These are phyloP conservation scores for Saccharum hybrid DNA, from an alignment of 202 grass and related monocot species.

Conservation along the genomic window DNA sequence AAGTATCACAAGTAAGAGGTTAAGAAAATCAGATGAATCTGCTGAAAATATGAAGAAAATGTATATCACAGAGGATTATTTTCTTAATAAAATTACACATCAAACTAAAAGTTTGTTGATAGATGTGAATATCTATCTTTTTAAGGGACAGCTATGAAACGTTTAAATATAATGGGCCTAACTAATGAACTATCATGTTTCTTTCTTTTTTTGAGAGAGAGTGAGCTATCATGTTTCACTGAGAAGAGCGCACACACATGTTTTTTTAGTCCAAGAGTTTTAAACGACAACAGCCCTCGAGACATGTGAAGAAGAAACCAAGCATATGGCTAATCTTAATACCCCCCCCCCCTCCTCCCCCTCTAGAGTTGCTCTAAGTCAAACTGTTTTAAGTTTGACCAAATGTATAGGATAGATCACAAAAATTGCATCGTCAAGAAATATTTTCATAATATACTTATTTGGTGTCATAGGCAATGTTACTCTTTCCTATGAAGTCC, in stretches of 20 bases:
- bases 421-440: too few species aligned
- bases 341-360: too few species aligned
- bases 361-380: too few species aligned
- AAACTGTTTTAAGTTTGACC: too few species aligned
- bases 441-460: too few species aligned
- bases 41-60: not conserved
- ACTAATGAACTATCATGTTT: too few species aligned
- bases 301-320: not conserved
- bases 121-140: not conserved
- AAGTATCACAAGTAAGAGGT: constrained; percentile 15
- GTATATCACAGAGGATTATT: not conserved
- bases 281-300: not conserved
- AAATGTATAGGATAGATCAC: too few species aligned
- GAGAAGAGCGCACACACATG: not conserved
- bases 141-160: not conserved
- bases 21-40: constrained; percentile 21
- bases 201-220: too few species aligned
- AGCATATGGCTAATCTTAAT: not conserved
- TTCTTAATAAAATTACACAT: not conserved
- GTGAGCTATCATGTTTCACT: too few species aligned
- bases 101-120: not conserved
- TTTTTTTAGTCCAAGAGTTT: not conserved
- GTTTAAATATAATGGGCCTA: not conserved
- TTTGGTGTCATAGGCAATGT: too few species aligned
- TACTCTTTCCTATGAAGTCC: too few species aligned